Evolutionary conservation across 805 yeast genomes (phyloP).

Genomic region (Candida wancherniae): DNA sequence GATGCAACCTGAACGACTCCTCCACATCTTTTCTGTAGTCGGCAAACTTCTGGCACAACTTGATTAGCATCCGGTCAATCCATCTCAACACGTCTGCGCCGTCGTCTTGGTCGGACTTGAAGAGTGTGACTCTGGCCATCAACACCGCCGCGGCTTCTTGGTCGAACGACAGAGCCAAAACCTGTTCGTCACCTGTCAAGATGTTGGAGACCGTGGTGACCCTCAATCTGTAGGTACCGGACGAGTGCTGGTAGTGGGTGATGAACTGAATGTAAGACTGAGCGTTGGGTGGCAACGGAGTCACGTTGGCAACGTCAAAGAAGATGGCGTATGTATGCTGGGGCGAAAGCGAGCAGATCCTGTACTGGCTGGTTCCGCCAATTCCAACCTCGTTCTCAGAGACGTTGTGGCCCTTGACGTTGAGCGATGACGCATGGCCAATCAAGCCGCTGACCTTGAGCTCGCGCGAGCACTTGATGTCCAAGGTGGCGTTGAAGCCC

Average conservation of each 20-base stretch:
- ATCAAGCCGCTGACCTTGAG: constrained; percentile 88
- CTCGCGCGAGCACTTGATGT: constrained; percentile 82
- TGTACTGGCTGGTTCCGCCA: constrained; percentile 90
- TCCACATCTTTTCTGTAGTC: constrained; percentile 88
- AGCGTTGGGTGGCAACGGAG: constrained; percentile 43
- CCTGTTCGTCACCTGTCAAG: constrained; percentile 46
- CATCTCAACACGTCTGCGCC: constrained; percentile 91
- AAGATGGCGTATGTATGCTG: constrained; percentile 83
- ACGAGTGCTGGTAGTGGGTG: constrained; percentile 92
- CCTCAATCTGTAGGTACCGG: constrained; percentile 82
- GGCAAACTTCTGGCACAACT: constrained; percentile 88
- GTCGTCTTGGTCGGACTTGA: constrained; percentile 73
- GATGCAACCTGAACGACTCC: constrained; percentile 73
- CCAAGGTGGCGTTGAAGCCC: constrained; percentile 87
- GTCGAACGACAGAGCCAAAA: constrained; percentile 70
- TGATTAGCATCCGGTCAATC: constrained; percentile 89
- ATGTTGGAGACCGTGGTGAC: constrained; percentile 77
- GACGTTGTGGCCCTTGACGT: constrained; percentile 64
- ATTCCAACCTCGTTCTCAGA: constrained; percentile 92
- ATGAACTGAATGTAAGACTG: constrained; percentile 72
- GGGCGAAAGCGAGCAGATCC: constrained; percentile 79
- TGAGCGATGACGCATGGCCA: constrained; percentile 83
- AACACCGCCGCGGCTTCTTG: constrained; percentile 97
- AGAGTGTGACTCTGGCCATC: constrained; percentile 86
- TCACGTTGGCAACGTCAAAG: constrained; percentile 64